phyloP scores from a whole-genome alignment of 768 basidiomycete species.

The Gymnopilus junonius region DNA sequence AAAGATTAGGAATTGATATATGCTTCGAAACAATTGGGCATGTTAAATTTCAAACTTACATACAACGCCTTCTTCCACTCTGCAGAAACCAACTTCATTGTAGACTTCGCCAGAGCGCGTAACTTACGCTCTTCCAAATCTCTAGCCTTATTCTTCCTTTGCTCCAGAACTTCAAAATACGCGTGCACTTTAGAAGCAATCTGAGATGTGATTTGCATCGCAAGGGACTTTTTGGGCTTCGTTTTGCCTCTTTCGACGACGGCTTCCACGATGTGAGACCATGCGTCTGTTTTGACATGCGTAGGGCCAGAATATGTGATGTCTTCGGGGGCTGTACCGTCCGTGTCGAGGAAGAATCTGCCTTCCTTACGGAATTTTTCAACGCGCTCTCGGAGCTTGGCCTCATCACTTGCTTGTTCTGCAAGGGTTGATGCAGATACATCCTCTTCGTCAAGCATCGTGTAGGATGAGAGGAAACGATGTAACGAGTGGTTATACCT shows the following conservation, averaged over 20 bases:
- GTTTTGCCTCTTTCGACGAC: conserved; percentile 34
- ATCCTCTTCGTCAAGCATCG: conserved; percentile 44
- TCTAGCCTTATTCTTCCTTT: conserved; percentile 61
- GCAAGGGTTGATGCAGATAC: conserved; percentile 41
- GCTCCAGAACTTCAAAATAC: conserved; percentile 76
- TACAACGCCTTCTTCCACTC: conserved; percentile 92
- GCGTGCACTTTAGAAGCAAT: conserved; percentile 69
- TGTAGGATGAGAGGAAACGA: conserved; percentile 66
- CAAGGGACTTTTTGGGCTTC: conserved; percentile 34
- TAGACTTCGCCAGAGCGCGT: conserved; percentile 69
- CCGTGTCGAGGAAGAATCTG: conserved; percentile 42
- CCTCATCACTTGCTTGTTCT: conserved; percentile 31
- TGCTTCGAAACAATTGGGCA: not conserved
- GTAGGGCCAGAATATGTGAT: conserved; percentile 31
- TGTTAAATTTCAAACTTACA: conserved; percentile 49
- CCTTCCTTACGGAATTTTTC: conserved; percentile 39
- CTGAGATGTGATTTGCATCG: conserved; percentile 48
- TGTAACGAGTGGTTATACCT: conserved; percentile 58
- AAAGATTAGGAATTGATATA: not conserved
- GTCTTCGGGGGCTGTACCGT: conserved; percentile 32
- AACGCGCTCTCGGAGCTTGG: conserved; percentile 37
- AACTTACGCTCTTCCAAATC: conserved; percentile 70
- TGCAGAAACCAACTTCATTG: conserved; percentile 66
- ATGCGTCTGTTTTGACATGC: conserved; percentile 48
- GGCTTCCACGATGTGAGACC: conserved; percentile 63